Evolutionary conservation across 108 stramenopile genomes (phyloP).

Genomic region (Ochromonas danica): DNA sequence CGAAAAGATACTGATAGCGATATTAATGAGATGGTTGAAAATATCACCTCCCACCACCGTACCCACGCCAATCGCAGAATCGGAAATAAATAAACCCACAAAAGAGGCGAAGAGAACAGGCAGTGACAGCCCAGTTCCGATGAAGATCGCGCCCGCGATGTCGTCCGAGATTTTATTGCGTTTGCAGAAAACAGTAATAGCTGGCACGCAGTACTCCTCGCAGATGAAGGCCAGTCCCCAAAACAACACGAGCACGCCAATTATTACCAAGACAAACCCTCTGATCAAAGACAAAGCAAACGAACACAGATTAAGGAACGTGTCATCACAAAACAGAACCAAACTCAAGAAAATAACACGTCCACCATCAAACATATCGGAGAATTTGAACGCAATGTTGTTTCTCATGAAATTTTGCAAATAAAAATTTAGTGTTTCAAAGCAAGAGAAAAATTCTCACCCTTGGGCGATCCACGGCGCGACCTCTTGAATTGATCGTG

Average conservation of each 20-base stretch:
- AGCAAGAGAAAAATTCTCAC: too few relatives aligned
- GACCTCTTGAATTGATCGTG: too few relatives aligned
- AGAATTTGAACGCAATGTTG: background rate
- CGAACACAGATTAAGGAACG: background rate
- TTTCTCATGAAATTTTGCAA: background rate
- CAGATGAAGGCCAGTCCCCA: conserved; percentile 20
- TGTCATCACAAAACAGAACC: background rate
- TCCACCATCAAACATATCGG: background rate
- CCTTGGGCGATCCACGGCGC: too few relatives aligned
- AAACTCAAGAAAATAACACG: background rate
- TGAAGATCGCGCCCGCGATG: conserved; percentile 20
- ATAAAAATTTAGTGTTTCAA: background rate
- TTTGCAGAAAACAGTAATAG: conserved; percentile 8
- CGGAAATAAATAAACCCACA: conserved; percentile 71
- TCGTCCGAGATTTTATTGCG: background rate
- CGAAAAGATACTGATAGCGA: conserved; percentile 57
- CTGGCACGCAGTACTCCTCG: conserved; percentile 25
- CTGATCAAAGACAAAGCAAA: background rate
- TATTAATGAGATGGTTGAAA: conserved; percentile 79
- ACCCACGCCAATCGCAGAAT: conserved; percentile 73
- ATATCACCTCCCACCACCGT: conserved; percentile 67
- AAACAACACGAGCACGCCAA: background rate
- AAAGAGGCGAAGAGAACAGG: conserved; percentile 7
- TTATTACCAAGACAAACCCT: conserved; percentile 1
- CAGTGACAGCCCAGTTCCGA: background rate